Evolutionary conservation across 1,284 basidiomycete genomes (phyloP), one percentile per base, ranked within the genome.

Genomic region (Lignosus rhinocerotis): DNA sequence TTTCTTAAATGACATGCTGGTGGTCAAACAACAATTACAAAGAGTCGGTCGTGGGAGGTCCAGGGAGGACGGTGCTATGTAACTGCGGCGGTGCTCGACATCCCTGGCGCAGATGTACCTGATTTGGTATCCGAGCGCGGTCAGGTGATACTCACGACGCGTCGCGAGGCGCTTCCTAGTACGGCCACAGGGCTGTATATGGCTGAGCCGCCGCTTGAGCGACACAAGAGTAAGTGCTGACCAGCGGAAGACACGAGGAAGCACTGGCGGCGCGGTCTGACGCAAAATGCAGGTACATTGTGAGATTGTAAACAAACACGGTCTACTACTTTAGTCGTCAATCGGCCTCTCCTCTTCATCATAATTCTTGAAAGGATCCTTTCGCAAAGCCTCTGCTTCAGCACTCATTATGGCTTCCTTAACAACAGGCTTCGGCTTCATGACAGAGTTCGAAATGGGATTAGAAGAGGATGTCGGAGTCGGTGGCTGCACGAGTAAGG

Each of bases 361-460:
- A 56, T 92, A 89, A 67, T 92, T 92, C 77, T 90, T 92, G 70
- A 92, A 74, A 2, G 90, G 90, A 70, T 91, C 87, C 67, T 83
- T 88, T 58, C 88, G 77, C 59, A 92, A 70, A 2, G 88, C 89
- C 69, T 92, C 89, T 14, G 87, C 86, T 70, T 91, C 88, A 0
- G 78, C 71, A 32, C 71, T 67, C 43, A 76, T 72, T 8, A 75
- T 76, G 50, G 73, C 78, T 25, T 74, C 69, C 54, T 77, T 62
- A 12, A 59, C 63, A 1, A 60, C 45, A 1, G 66, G 77, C 70
- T 80, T 83, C 34, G 78, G 75, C 67, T 85, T 88, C 81, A 89
- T 88, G n/a, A 85, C 78, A 16, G 84, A 79, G 41, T 80, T 80
- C 19, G 78, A 75, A 41, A 59, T 58, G 12, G 70, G 52, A 12